Evolutionary conservation across 805 yeast genomes (phyloP), one percentile per base, ranked within the genome.

Genomic region (Cyberlindnera meyerae): DNA sequence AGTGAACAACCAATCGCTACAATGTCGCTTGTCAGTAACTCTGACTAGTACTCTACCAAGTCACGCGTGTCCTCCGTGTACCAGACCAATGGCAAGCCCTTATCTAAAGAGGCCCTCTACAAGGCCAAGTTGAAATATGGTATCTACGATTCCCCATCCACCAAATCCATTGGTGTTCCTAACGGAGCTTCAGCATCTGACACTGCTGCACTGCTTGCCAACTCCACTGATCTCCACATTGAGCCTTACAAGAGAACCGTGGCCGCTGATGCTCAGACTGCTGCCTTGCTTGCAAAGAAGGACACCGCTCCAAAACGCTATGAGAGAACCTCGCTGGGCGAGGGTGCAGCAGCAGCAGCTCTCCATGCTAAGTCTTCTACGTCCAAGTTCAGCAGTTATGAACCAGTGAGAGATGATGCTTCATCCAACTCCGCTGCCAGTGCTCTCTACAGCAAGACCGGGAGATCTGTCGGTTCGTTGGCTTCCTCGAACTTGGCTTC

Each of bases 181-280:
- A 70, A 79, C 40, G 68, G 74, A 28, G 49, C 56, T 8, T 39
- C 43, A 16, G 85, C 88, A 20, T 73, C 85, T 12, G 87, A 79
- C 54, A 75, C 82, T 6, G 90, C 94, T 33, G 93, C 93, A 1
- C 63, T 81, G 36, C 65, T 82, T 43, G 94, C 93, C 2, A 74
- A 84, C 6, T 73, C 78, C 11, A 62, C 82, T 3, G 83, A 78
- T 56, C 66, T 79, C 30, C 69, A 77, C 3, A 74, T 81, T 26
- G 73, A 71, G 43, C 77, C 86, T 11, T 82, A 81, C 57, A 79
- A 76, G 57, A 64, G 89, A 37, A 62, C 60, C 24, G 57, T 71
- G 11, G 71, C 79, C 13, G 68, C 79, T 7, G 85, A 76, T 36
- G 85, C 85, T 12, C 83, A 81, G 27, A 70, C 72, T 17, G 86